Conservation (phyloP, 1,284 basidiomycete species). For the Marasmius tenuissimus region DNA sequence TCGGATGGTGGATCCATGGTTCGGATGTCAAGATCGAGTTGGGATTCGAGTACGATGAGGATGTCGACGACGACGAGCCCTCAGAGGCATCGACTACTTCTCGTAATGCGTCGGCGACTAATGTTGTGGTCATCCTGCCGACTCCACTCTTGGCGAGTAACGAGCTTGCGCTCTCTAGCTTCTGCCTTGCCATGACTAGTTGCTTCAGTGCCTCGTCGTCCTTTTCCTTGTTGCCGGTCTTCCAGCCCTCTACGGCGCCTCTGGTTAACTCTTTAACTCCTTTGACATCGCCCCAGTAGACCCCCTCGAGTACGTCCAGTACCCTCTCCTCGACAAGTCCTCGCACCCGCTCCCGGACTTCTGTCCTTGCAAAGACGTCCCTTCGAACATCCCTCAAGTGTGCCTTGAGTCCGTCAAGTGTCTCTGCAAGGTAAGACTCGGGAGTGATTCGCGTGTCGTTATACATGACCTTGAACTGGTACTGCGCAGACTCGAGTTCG, state of each 20-base stretch:
- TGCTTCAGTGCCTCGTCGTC: too few species aligned
- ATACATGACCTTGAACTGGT: conserved; percentile 99
- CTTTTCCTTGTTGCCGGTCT: too few species aligned
- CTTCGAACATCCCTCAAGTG: conserved; percentile 87
- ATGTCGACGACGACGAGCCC: not conserved
- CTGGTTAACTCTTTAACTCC: conserved; percentile 69
- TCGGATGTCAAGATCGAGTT: conserved; percentile 78
- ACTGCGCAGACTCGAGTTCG: conserved; percentile 94
- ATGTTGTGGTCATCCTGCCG: conserved; percentile 90
- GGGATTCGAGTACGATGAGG: not conserved
- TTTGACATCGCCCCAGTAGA: conserved; percentile 91
- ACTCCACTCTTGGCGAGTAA: conserved; percentile 95
- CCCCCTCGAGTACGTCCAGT: conserved; percentile 94
- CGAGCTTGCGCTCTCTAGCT: conserved; percentile 90
- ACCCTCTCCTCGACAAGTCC: conserved; percentile 93
- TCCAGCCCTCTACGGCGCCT: not conserved
- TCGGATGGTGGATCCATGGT: conserved; percentile 91
- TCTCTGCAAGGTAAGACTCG: conserved; percentile 97
- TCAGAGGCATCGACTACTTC: conserved; percentile 70
- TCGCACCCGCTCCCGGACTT: conserved; percentile 88
- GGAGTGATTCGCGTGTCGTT: conserved; percentile 94
- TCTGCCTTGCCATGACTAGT: conserved; percentile 55
- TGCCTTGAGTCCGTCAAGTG: conserved; percentile 89
- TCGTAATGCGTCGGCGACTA: conserved; percentile 94
- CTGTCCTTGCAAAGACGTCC: conserved; percentile 82